These are phyloP conservation scores for Pyrus bretschneideri DNA, from an alignment of 306 rosid genomes.

Conservation along the genomic window DNA sequence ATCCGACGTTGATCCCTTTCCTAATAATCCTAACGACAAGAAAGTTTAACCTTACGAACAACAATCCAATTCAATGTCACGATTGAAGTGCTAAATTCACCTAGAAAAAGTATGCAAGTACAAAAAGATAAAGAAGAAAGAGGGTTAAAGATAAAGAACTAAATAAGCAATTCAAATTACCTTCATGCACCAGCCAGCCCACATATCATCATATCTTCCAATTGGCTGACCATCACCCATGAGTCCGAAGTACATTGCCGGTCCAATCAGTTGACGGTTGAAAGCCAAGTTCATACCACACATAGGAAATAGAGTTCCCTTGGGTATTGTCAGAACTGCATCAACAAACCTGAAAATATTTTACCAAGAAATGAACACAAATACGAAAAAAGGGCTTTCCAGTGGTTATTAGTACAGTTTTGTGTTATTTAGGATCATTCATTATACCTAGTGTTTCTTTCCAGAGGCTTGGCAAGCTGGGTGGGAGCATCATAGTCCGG, in stretches of 20 bases:
- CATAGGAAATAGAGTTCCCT: slow-evolving; percentile 83
- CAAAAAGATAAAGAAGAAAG: not conserved
- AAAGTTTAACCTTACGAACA: not conserved
- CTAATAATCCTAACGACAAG: not conserved
- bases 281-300: slow-evolving; percentile 90
- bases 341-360: slow-evolving; percentile 59
- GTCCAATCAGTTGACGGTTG: slow-evolving; percentile 76
- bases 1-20: not conserved
- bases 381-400: not conserved
- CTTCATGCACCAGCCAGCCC: slow-evolving; percentile 98
- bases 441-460: slow-evolving; percentile 66
- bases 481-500: slow-evolving; percentile 93
- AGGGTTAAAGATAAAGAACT: not conserved
- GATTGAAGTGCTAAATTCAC: no score
- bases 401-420: not conserved
- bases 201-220: slow-evolving; percentile 88
- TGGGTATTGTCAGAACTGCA: slow-evolving; percentile 77
- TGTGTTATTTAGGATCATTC: not conserved
- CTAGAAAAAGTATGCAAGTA: no score
- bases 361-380: not conserved
- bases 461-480: slow-evolving; percentile 80
- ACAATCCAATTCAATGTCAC: not conserved
- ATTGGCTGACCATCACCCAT: slow-evolving; percentile 97
- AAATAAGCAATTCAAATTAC: slow-evolving; percentile 22
- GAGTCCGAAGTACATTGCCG: slow-evolving; percentile 94